These are phyloP conservation scores for Rhizopus microsporus DNA, from an alignment of 371 early-diverging fungal genomes.

Conservation along the genomic window DNA sequence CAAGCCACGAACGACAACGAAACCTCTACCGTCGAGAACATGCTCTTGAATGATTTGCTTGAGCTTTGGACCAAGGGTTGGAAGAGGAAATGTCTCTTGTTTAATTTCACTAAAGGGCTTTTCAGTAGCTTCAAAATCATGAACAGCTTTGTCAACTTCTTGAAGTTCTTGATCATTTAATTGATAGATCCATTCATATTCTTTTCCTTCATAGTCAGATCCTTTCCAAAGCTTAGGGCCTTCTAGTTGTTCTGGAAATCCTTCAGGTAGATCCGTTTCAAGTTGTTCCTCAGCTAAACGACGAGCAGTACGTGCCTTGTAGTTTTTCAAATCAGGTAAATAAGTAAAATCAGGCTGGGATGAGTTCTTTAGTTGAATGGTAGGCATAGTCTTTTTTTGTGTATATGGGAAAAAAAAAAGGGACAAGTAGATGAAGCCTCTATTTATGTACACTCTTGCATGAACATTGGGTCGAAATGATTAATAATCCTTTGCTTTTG, in stretches of 20 bases:
- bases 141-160: slow-evolving; percentile 28
- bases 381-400: slow-evolving; percentile 21
- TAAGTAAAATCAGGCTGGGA: slow-evolving; percentile 37
- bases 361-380: slow-evolving; percentile 28
- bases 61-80: slow-evolving; percentile 23
- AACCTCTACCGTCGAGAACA: slow-evolving; percentile 33
- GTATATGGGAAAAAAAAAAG: no score
- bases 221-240: slow-evolving; percentile 37
- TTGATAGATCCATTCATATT: slow-evolving; percentile 30
- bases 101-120: slow-evolving; percentile 19
- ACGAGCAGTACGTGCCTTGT: slow-evolving; percentile 27
- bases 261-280: slow-evolving; percentile 26
- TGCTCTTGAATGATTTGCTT: slow-evolving; percentile 26
- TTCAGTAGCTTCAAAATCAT: slow-evolving; percentile 26
- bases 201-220: slow-evolving; percentile 29
- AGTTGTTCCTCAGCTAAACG: slow-evolving; percentile 28
- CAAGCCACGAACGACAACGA: slow-evolving; percentile 28
- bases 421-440: no score
- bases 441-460: no score
- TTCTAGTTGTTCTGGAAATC: slow-evolving; percentile 29
- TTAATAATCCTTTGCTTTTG: no score
- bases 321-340: slow-evolving; percentile 27
- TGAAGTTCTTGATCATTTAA: slow-evolving; percentile 23
- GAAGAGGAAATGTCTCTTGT: slow-evolving; percentile 22
- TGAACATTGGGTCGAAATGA: no score